phyloP scores from a whole-genome alignment of 2,329 filamentous ascomycete genomes.

The Fusarium succisae region DNA sequence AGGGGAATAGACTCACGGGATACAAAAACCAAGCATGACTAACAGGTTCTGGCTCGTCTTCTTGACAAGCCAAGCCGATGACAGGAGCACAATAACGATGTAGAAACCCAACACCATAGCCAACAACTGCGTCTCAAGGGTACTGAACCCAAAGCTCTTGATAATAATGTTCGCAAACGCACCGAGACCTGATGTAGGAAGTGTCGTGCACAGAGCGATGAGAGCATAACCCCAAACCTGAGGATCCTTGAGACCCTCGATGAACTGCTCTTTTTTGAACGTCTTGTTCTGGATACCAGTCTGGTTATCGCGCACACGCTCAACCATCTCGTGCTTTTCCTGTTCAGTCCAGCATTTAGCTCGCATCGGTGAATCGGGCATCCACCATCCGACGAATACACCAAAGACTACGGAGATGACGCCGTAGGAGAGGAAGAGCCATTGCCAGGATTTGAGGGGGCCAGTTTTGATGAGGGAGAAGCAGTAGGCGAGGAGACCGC shows the following conservation, averaged over 20 bases:
- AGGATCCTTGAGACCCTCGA: constrained; percentile 68
- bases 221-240: constrained; percentile 72
- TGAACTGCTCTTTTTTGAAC: constrained; percentile 58
- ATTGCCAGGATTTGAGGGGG: constrained; percentile 72
- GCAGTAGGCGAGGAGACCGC: constrained; percentile 75
- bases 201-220: constrained; percentile 75
- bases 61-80: constrained; percentile 73
- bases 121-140: constrained; percentile 75
- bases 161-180: constrained; percentile 81
- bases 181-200: constrained; percentile 77
- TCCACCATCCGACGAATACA: constrained; percentile 69
- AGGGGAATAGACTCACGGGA: constrained; percentile 58
- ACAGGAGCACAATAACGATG: constrained; percentile 75
- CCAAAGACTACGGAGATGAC: constrained; percentile 70
- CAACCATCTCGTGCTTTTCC: constrained; percentile 71
- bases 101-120: constrained; percentile 80
- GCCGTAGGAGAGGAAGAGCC: constrained; percentile 74
- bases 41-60: constrained; percentile 74
- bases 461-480: constrained; percentile 62
- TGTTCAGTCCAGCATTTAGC: constrained; percentile 74
- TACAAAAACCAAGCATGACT: constrained; percentile 71
- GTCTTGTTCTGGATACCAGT: constrained; percentile 67
- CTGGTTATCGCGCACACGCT: constrained; percentile 68
- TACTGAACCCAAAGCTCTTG: constrained; percentile 71
- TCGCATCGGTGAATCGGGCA: constrained; percentile 77